A percentile compares a stretch with the other conserved stretches of the same genome.
Conservation (phyloP, 768 basidiomycete species). For the Mycena sanguinolenta region DNA sequence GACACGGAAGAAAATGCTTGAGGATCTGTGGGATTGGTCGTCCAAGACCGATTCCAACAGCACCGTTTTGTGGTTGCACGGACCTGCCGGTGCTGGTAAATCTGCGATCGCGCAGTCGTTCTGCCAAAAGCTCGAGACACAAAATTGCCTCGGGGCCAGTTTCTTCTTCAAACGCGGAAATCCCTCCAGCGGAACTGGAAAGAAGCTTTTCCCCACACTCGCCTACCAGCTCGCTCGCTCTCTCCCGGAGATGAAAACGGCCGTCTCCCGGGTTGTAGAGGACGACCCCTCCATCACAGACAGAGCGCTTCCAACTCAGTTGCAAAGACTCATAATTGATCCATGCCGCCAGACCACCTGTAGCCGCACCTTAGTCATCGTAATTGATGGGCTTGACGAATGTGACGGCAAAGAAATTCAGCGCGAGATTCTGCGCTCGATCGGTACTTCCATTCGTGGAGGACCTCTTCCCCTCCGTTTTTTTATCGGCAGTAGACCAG, state of each 20-base stretch:
- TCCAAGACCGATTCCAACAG: neutral
- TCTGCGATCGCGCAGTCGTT: neutral
- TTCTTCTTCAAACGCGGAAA: neutral
- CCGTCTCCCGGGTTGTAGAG: neutral
- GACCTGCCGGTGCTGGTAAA: neutral
- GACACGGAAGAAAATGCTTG: neutral
- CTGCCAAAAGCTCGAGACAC: neutral
- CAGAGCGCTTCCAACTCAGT: neutral
- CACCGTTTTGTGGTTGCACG: neutral
- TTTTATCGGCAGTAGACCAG: slow-evolving; percentile 46
- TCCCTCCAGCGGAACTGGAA: neutral
- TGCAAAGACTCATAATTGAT: neutral
- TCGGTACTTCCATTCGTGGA: neutral
- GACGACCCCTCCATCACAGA: neutral
- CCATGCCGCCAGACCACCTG: neutral
- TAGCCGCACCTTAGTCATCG: neutral
- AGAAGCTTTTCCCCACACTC: neutral
- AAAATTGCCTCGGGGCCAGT: neutral
- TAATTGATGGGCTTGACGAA: slow-evolving; percentile 28
- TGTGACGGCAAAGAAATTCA: slow-evolving; percentile 25
- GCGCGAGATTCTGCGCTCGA: slow-evolving; percentile 16
- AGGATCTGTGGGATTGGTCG: neutral
- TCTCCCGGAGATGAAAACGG: neutral
- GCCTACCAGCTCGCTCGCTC: neutral
- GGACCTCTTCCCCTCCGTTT: slow-evolving; percentile 31